Evolutionary conservation across 2,329 filamentous ascomycete genomes (phyloP).

Genomic region (Cladosporium velox): DNA sequence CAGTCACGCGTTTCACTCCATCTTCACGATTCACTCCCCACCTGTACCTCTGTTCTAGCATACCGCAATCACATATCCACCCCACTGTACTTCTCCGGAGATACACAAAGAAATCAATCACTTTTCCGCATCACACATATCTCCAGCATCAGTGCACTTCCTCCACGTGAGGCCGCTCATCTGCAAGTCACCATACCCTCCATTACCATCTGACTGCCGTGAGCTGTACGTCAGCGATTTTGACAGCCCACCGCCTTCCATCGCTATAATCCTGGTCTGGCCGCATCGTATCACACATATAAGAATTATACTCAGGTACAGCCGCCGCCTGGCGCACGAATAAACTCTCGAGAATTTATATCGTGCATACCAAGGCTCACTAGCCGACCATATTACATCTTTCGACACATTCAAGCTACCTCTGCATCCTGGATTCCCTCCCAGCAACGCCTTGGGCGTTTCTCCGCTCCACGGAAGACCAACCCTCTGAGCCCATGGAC

Average conservation of each 20-base stretch:
- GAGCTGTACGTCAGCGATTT: background rate
- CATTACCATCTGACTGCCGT: conserved; percentile 6
- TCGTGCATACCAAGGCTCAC: conserved; percentile 8
- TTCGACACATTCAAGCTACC: background rate
- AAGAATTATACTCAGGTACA: background rate
- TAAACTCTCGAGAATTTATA: conserved; percentile 3
- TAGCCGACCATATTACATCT: background rate
- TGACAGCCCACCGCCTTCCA: background rate
- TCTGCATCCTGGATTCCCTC: conserved; percentile 36
- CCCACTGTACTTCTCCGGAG: background rate
- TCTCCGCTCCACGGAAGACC: conserved; percentile 24
- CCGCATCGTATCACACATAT: conserved; percentile 17
- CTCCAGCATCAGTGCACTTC: background rate
- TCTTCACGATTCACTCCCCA: conserved; percentile 9
- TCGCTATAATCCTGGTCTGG: background rate
- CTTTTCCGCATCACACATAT: background rate
- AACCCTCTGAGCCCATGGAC: conserved; percentile 23
- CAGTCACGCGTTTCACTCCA: conserved; percentile 9
- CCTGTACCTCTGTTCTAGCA: conserved; percentile 17
- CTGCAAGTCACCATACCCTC: conserved; percentile 11
- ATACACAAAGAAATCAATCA: conserved; percentile 17
- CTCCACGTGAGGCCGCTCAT: conserved; percentile 5
- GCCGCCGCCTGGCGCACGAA: background rate
- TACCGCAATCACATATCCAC: conserved; percentile 8
- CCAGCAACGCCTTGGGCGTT: conserved; percentile 37